Evolutionary conservation across 1,284 basidiomycete species (phyloP).

Genomic region (Heliocybe sulcata): DNA sequence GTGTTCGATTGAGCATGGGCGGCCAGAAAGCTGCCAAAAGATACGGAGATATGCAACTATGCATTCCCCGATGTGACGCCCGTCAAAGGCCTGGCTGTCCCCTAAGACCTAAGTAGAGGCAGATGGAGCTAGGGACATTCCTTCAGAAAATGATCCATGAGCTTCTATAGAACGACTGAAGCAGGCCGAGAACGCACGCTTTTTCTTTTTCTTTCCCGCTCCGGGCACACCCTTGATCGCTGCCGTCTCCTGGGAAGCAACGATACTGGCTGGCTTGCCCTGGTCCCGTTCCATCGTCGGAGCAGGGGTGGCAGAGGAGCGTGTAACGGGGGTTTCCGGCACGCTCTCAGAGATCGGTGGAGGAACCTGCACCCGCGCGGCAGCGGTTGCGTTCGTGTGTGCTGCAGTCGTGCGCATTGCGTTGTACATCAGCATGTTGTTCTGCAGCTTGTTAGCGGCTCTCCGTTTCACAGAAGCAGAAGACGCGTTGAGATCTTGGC

Average conservation of each 20-base stretch:
- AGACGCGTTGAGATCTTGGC: neutral
- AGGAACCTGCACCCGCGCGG: neutral
- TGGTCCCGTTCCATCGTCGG: conserved; percentile 36
- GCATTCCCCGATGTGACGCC: neutral
- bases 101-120: conserved; percentile 5
- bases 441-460: conserved; percentile 49
- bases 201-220: conserved; percentile 65
- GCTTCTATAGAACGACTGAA: neutral
- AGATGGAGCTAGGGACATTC: conserved; percentile 8
- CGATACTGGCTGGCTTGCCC: conserved; percentile 31
- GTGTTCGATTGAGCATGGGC: neutral
- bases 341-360: conserved; percentile 9
- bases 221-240: conserved; percentile 38
- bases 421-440: conserved; percentile 57
- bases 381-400: conserved; percentile 25
- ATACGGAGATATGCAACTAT: neutral
- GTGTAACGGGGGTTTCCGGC: conserved; percentile 33
- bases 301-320: conserved; percentile 46
- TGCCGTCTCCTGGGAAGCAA: conserved; percentile 34
- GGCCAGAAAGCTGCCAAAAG: neutral
- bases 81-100: too few relatives aligned
- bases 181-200: conserved; percentile 33
- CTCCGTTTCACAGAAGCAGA: conserved; percentile 7
- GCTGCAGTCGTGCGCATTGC: conserved; percentile 72
- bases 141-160: conserved; percentile 5